phyloP scores from a whole-genome alignment of 176 grass and related monocot genomes.

The Pontederia paniculata region DNA sequence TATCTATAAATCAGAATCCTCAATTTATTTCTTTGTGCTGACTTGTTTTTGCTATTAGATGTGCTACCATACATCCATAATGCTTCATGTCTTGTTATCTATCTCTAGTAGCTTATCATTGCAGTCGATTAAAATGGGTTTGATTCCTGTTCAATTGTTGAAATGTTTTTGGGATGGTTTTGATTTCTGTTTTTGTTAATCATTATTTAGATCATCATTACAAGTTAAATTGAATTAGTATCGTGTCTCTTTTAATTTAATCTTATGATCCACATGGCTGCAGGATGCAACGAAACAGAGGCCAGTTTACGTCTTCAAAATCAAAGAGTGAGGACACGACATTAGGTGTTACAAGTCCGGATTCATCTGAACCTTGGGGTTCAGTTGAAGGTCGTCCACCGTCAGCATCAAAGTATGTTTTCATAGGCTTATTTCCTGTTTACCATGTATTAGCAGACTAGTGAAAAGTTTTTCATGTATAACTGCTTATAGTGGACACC shows the following conservation, averaged over 20 bases:
- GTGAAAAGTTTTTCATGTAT: slow-evolving; percentile 1
- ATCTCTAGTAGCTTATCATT: background rate
- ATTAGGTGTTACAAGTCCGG: slow-evolving; percentile 33
- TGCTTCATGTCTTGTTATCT: background rate
- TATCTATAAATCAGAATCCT: too few species aligned
- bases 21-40: too few species aligned
- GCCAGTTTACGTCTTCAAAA: slow-evolving; percentile 97
- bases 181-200: background rate
- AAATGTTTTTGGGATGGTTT: background rate
- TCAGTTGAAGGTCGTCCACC: slow-evolving; percentile 74
- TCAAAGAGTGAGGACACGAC: slow-evolving; percentile 59
- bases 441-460: background rate
- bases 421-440: slow-evolving; percentile 8
- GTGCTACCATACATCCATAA: too few species aligned
- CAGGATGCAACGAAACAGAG: slow-evolving; percentile 97
- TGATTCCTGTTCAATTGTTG: too few species aligned
- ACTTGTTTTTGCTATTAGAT: too few species aligned
- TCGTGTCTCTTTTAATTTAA: background rate
- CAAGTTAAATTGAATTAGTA: background rate
- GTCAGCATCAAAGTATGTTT: slow-evolving; percentile 68
- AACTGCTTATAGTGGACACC: background rate
- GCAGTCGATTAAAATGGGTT: background rate
- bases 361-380: slow-evolving; percentile 63
- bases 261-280: slow-evolving; percentile 8
- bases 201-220: background rate